Conservation (phyloP, 768 basidiomycete genomes). For the Hericium alpestre region DNA sequence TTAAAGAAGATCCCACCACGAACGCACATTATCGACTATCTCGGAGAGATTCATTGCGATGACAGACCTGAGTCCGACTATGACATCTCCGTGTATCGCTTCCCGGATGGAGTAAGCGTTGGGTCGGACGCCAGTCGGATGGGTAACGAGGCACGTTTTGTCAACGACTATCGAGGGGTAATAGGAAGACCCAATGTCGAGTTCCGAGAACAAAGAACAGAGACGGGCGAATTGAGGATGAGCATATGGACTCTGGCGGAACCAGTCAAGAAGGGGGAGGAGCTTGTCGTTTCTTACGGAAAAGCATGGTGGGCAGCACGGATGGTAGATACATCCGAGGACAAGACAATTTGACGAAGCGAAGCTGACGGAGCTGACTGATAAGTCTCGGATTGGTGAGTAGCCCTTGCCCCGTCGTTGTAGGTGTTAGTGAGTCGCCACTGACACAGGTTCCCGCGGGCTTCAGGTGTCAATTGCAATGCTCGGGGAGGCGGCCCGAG, state of each 20-base stretch:
- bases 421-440: no score
- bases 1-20: conserved; percentile 55
- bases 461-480: no score
- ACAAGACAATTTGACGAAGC: no score
- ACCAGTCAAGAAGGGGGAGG: conserved; percentile 66
- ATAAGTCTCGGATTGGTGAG: no score
- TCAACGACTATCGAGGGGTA: conserved; percentile 88
- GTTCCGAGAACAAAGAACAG: conserved; percentile 48
- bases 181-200: conserved; percentile 54
- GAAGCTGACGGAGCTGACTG: no score
- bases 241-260: conserved; percentile 56
- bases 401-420: no score
- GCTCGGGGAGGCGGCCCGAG: no score
- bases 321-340: no score
- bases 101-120: conserved; percentile 45
- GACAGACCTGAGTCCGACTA: conserved; percentile 71
- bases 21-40: conserved; percentile 67
- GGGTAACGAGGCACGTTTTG: conserved; percentile 84
- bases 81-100: conserved; percentile 70
- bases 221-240: conserved; percentile 60
- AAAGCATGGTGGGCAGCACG: conserved; percentile 67
- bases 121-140: conserved; percentile 66
- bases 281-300: conserved; percentile 83
- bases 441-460: no score
- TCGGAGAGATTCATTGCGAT: conserved; percentile 78